Evolutionary conservation across 495 filamentous ascomycete genomes (phyloP), one percentile per base, ranked within the genome.

Genomic region (Tuber borchii): DNA sequence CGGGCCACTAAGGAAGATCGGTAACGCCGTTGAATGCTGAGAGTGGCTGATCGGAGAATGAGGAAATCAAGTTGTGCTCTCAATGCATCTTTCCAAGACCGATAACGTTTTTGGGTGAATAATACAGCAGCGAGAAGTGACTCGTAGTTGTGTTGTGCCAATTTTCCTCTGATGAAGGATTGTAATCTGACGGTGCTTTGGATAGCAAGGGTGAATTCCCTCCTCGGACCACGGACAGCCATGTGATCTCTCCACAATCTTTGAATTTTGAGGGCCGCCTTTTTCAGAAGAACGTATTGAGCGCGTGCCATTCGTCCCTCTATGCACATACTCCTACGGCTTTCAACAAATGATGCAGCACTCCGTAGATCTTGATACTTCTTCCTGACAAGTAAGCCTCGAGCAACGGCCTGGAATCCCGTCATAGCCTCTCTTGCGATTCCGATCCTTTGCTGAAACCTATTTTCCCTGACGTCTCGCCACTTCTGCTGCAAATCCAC

Each of bases 301-400:
- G 56, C 75, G 26, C 81, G 75, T 34, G 69, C 45, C 20, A 73
- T 69, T 31, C 56, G 68, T 40, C 78, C 77, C 17, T 73, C 12
- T 26, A 77, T 48, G 34, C 70, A 42, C 42, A 46, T 69, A n/a
- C 34, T 37, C 77, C 77, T 80, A 48, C 74, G 72, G n/a, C 56
- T 70, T 19, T 76, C 80, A 39, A 82, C n/a, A 12, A 46, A 69
- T 26, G 22, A 56, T 26, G 80, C 77, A 40, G 75, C 73, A 45
- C 16, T 10, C 5, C 72, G 77, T 46, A 83, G 74, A 22, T 74
- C 61, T 17, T 78, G 74, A 20, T 80, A 20, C 56, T 43, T 76
- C 22, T 76, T 79, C 48, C 81, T 82, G 39, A 80, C 51, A 14
- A 79, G 37, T 17, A 82, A 51, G 39, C 81, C 81, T 37, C 81